Evolutionary conservation across 1,284 basidiomycete genomes (phyloP).

Genomic region (Malassezia dermatis): DNA sequence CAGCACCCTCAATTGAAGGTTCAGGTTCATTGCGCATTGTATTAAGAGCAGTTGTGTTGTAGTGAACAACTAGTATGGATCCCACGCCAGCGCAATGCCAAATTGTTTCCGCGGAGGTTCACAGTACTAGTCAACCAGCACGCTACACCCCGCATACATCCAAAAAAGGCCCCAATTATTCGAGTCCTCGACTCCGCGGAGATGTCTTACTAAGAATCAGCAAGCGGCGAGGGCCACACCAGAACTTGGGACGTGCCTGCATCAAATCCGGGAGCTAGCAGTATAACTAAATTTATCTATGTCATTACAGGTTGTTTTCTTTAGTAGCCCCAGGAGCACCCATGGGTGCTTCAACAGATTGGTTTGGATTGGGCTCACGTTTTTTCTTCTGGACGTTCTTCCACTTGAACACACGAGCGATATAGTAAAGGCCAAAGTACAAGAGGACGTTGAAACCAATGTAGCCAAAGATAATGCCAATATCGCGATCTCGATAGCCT

Average conservation of each 20-base stretch:
- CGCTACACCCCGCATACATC: too few species aligned
- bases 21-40: not conserved
- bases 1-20: not conserved
- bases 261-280: too few species aligned
- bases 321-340: not conserved
- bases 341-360: not conserved
- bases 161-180: too few species aligned
- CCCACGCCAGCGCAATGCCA: not conserved
- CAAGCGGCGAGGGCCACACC: too few species aligned
- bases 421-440: conserved; percentile 27
- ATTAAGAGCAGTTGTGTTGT: not conserved
- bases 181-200: too few species aligned
- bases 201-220: too few species aligned
- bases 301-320: not conserved
- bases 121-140: too few species aligned
- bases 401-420: conserved; percentile 23
- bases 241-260: too few species aligned
- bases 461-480: conserved; percentile 56
- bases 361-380: not conserved
- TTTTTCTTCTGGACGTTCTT: conserved; percentile 2
- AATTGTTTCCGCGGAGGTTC: too few species aligned
- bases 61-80: not conserved
- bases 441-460: conserved; percentile 55
- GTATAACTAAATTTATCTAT: not conserved
- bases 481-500: conserved; percentile 22